Conservation (phyloP, 345 rosid genomes). For the Gossypium herbaceum region DNA sequence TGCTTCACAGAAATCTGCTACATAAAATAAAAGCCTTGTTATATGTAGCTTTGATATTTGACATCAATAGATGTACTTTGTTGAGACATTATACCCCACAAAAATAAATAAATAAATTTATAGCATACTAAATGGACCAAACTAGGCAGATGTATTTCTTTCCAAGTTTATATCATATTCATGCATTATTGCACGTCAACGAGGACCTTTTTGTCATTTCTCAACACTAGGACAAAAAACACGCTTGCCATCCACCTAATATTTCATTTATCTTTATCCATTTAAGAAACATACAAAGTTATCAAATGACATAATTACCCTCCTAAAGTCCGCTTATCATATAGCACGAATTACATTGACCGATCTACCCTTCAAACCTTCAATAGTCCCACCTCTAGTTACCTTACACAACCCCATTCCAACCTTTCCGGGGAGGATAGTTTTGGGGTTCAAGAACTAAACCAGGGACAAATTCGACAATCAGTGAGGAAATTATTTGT, state of each 20-base stretch:
- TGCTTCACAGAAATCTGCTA: neutral
- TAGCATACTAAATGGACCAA: neutral
- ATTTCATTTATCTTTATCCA: constrained; percentile 15
- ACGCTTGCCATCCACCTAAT: constrained; percentile 11
- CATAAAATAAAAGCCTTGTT: neutral
- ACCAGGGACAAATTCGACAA: constrained; percentile 1
- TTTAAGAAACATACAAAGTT: neutral
- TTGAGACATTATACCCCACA: neutral
- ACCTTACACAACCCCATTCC: neutral
- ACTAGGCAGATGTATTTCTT: neutral
- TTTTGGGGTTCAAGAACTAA: neutral
- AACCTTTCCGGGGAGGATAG: too few relatives aligned
- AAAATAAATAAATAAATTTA: neutral
- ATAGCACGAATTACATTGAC: neutral
- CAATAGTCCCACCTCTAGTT: neutral
- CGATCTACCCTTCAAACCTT: neutral
- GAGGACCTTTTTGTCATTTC: constrained; percentile 23
- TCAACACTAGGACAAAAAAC: neutral
- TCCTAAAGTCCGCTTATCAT: neutral
- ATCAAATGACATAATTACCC: constrained; percentile 36
- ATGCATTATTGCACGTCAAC: constrained; percentile 16
- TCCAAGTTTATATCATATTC: neutral
- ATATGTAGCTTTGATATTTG: neutral
- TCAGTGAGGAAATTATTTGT: neutral
- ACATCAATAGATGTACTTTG: neutral